Conservation (phyloP, 1,139 yeast genomes). For the Magnusiomyces tetraspermus region DNA sequence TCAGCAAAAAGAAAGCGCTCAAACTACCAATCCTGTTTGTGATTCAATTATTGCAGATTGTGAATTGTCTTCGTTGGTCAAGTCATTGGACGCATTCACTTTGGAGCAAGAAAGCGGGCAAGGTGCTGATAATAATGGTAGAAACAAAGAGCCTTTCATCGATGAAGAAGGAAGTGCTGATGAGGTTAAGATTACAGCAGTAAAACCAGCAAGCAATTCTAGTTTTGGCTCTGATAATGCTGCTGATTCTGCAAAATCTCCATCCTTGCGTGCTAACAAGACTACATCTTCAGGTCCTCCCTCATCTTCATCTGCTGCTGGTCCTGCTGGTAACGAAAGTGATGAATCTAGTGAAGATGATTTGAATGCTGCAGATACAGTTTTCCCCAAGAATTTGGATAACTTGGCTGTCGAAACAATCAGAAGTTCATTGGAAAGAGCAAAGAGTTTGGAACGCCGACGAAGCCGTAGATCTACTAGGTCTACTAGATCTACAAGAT, state of each 20-base stretch:
- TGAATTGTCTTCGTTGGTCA: neutral
- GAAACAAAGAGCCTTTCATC: neutral
- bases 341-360: conserved; percentile 18
- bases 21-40: too few species aligned
- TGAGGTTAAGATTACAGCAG: neutral
- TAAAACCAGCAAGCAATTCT: neutral
- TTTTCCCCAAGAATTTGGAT: conserved; percentile 32
- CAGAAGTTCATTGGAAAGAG: conserved; percentile 31
- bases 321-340: conserved; percentile 1
- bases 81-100: neutral
- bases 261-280: conserved; percentile 20
- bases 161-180: too few species aligned
- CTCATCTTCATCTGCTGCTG: conserved; percentile 5
- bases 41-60: neutral
- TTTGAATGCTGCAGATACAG: conserved; percentile 28
- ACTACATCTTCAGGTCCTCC: conserved; percentile 14
- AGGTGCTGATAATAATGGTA: neutral
- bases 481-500: conserved; percentile 12
- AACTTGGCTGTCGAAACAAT: conserved; percentile 30
- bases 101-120: neutral
- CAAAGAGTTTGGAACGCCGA: conserved; percentile 31
- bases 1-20: too few species aligned
- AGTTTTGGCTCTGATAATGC: neutral
- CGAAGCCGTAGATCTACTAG: conserved; percentile 25
- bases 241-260: conserved; percentile 19